These are phyloP conservation scores for Trametes sp. DNA, from an alignment of 1,284 basidiomycete species.

Conservation along the genomic window DNA sequence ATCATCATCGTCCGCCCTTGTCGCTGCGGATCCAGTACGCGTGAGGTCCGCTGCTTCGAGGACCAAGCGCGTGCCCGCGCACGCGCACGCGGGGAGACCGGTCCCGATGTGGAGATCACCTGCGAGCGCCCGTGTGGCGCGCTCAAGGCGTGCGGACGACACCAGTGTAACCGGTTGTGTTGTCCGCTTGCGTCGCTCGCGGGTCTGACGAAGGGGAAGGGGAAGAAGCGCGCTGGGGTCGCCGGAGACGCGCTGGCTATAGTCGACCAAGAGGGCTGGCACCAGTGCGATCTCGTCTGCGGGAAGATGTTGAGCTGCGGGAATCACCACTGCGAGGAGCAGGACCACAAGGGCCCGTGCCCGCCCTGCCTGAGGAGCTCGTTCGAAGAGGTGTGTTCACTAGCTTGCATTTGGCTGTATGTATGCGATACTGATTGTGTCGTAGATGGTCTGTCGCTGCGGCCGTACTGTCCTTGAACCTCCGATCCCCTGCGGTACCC, in stretches of 20 bases:
- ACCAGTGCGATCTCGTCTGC: conserved; percentile 83
- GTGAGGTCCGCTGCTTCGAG: conserved; percentile 58
- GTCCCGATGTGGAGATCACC: conserved; percentile 61
- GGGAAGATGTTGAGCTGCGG: conserved; percentile 78
- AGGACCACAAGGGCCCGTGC: conserved; percentile 85
- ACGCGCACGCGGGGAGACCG: conserved; percentile 35
- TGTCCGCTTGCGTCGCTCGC: conserved; percentile 83
- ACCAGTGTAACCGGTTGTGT: conserved; percentile 84
- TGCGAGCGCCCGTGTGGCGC: conserved; percentile 83
- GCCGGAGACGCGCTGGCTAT: conserved; percentile 38
- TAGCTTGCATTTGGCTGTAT: not conserved
- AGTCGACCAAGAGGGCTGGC: conserved; percentile 69
- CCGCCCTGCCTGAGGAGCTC: conserved; percentile 84
- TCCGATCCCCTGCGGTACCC: conserved; percentile 81
- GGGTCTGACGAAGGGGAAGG: conserved; percentile 58
- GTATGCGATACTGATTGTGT: conserved; percentile 18
- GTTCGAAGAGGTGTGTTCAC: conserved; percentile 80
- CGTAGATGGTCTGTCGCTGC: conserved; percentile 80
- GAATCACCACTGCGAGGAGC: conserved; percentile 76
- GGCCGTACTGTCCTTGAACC: conserved; percentile 75
- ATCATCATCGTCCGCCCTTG: conserved; percentile 76
- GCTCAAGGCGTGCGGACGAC: conserved; percentile 80
- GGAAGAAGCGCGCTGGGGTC: conserved; percentile 60
- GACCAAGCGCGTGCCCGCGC: conserved; percentile 38
- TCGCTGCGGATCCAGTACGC: conserved; percentile 77